Evolutionary conservation across 1,284 basidiomycete species (phyloP).

Genomic region (Chalciporus sp.): DNA sequence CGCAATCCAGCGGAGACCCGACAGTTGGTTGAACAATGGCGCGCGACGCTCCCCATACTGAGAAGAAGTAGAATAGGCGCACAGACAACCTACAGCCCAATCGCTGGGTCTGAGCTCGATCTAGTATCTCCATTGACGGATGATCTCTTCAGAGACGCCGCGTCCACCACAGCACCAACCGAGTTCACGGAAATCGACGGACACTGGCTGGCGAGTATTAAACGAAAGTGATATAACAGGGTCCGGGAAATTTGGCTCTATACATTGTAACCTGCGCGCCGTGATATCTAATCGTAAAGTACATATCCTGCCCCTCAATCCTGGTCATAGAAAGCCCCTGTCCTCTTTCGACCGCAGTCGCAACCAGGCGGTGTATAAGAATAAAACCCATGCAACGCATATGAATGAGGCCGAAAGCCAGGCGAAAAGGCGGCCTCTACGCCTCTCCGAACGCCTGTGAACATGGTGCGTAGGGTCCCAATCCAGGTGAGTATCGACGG

Average conservation of each 20-base stretch:
- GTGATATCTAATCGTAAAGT: background rate
- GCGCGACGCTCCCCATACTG: conserved; percentile 26
- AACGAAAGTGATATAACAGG: conserved; percentile 17
- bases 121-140: conserved; percentile 23
- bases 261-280: background rate
- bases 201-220: conserved; percentile 36
- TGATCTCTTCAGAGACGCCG: conserved; percentile 30
- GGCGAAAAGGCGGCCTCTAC: conserved; percentile 55
- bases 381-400: conserved; percentile 63
- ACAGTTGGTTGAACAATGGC: conserved; percentile 36
- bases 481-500: background rate
- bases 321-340: conserved; percentile 24
- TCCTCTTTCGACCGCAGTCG: conserved; percentile 49
- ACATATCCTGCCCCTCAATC: background rate
- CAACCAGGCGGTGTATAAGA: conserved; percentile 63
- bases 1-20: conserved; percentile 29
- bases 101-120: conserved; percentile 11
- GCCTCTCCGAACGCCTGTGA: conserved; percentile 41
- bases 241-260: background rate
- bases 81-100: conserved; percentile 8
- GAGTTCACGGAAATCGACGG: conserved; percentile 36
- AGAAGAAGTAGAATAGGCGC: conserved; percentile 15
- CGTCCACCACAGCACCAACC: conserved; percentile 34
- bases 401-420: conserved; percentile 48
- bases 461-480: conserved; percentile 21